Percentiles rank a stretch among this genome's conserved stretches.
phyloP scores from a whole-genome alignment of 805 yeast genomes.

The Teunomyces aglyptinius region DNA sequence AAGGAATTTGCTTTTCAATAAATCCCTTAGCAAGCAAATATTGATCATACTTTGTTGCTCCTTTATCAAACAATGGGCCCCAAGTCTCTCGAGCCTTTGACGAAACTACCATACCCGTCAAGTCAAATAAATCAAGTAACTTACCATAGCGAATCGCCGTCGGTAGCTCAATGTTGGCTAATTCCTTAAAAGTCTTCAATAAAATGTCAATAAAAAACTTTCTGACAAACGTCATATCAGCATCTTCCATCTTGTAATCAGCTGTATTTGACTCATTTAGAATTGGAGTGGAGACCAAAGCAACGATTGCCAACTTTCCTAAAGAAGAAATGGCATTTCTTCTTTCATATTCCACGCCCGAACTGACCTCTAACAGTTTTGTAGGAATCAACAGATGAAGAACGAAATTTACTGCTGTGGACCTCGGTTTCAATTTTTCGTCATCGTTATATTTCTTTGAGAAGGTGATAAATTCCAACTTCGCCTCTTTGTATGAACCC shows the following conservation, averaged over 20 bases:
- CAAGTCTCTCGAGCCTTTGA: constrained; percentile 39
- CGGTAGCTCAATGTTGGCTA: constrained; percentile 23
- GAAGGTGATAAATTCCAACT: constrained; percentile 77
- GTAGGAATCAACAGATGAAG: constrained; percentile 71
- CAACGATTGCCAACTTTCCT: constrained; percentile 59
- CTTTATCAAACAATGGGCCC: constrained; percentile 46
- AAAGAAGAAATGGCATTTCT: constrained; percentile 55
- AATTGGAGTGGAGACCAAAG: constrained; percentile 60
- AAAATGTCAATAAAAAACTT: constrained; percentile 70
- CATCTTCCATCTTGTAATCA: constrained; percentile 55
- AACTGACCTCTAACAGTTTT: constrained; percentile 33
- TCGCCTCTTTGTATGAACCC: constrained; percentile 75
- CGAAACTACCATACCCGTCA: constrained; percentile 45
- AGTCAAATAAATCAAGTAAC: constrained; percentile 51
- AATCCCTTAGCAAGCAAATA: constrained; percentile 63
- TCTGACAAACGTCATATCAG: constrained; percentile 70
- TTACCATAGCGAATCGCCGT: constrained; percentile 53
- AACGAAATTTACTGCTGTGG: constrained; percentile 74
- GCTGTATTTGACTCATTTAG: constrained; percentile 45
- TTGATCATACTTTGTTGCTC: constrained; percentile 55
- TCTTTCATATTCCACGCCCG: constrained; percentile 47
- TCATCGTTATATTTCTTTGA: constrained; percentile 50
- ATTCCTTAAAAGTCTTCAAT: constrained; percentile 58
- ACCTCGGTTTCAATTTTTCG: constrained; percentile 59
- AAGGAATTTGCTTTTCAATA: constrained; percentile 64